Base-by-base conservation (phyloP, 345 rosid genomes). In the Gynandropsis gynandra region DNA sequence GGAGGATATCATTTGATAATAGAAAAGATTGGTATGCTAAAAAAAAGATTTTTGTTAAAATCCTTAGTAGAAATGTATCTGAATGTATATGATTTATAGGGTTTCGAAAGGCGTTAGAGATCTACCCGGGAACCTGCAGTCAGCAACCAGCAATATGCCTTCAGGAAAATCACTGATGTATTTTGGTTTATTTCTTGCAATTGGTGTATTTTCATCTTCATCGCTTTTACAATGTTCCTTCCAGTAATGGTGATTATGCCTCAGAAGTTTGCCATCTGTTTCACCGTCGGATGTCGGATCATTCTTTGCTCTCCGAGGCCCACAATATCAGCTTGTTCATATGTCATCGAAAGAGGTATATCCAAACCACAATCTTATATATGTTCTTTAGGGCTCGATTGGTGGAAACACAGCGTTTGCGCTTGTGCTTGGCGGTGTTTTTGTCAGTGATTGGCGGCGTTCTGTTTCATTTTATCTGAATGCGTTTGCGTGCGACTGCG, bases 221-320 rank as follows among this genome's bases (percentile, higher is more conserved):
- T 87, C 6, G 86, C 95, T 47, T 87, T 92, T 58, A 80, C 95
- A 53, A 81, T 87, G 86, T 92, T 92, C 68, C 98, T 92, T 50
- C 96, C 98, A 0, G 78, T 87, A 59, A 87, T 87, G 80, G 98
- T 87, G 45, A 42, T 92, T 53, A 72, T 85, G 82, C 95, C 98
- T 16, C 95, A 92, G 83, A 92, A 87, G 48, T 92, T 92, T 51
- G 89, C 96, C 18, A 78, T 82, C 52, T 87, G 95, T 74, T 87
- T 92, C 64, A 87, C 96, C 19, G 60, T 87, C 20, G 98, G 98
- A 32, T 85, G 95, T 87, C 45, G 87, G 82, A 7, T 85, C 96
- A 2, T 87, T 92, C 70, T 87, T 87, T 10, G 87, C 95, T 15
- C 88, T 92, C 50, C 81, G 83, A 66, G 98, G 95, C 62, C 87